These are phyloP conservation scores for Myriosclerotinia scirpicola DNA, from an alignment of 2,329 filamentous ascomycete species.

Conservation along the genomic window DNA sequence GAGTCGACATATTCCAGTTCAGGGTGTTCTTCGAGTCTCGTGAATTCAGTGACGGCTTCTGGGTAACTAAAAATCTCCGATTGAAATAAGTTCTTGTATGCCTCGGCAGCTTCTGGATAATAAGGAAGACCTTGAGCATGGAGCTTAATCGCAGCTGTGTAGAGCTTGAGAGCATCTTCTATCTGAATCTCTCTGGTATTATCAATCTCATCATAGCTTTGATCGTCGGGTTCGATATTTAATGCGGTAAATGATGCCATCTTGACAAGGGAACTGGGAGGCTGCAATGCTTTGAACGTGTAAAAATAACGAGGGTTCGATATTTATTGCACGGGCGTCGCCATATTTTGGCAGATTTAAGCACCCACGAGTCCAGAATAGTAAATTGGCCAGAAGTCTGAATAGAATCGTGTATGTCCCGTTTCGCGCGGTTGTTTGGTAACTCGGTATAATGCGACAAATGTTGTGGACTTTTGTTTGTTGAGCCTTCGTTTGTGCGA, in stretches of 20 bases:
- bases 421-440: background rate
- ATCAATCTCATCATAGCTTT: slow-evolving; percentile 86
- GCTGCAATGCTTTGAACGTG: background rate
- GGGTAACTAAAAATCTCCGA: slow-evolving; percentile 94
- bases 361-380: background rate
- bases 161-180: slow-evolving; percentile 93
- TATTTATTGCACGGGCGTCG: background rate
- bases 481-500: background rate
- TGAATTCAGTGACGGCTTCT: slow-evolving; percentile 82
- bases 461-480: background rate
- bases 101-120: slow-evolving; percentile 73
- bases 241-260: slow-evolving; percentile 68
- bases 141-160: slow-evolving; percentile 85
- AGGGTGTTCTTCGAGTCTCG: slow-evolving; percentile 62
- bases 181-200: slow-evolving; percentile 95
- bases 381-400: background rate
- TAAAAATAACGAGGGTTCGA: background rate
- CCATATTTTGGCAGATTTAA: background rate
- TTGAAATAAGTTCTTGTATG: slow-evolving; percentile 81
- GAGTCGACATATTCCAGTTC: slow-evolving; percentile 52
- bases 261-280: background rate
- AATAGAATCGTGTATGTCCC: background rate
- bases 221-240: slow-evolving; percentile 92
- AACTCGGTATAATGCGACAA: slow-evolving; percentile 3
- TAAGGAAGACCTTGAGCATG: slow-evolving; percentile 81